Evolutionary conservation across 192 early-diverging fungal genomes (phyloP).

Genomic region (Pilobolus umbonatus): DNA sequence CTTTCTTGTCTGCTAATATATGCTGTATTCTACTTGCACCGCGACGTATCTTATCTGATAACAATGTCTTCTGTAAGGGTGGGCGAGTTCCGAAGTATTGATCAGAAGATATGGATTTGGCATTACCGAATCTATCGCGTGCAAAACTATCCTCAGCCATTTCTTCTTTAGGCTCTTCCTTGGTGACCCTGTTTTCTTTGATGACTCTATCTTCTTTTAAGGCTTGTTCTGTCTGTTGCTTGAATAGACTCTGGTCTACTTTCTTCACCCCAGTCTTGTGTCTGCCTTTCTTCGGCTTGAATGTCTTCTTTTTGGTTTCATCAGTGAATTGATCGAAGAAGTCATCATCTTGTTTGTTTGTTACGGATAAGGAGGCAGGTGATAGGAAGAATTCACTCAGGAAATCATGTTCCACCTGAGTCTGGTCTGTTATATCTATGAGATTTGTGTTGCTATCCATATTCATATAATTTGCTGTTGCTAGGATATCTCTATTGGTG

Average conservation of each 20-base stretch:
- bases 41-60: too few relatives aligned
- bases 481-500: neutral
- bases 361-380: too few relatives aligned
- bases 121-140: slow-evolving; percentile 73
- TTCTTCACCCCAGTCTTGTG: neutral
- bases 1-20: too few relatives aligned
- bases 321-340: slow-evolving; percentile 9
- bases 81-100: slow-evolving; percentile 96
- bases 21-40: too few relatives aligned
- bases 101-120: slow-evolving; percentile 88
- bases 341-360: too few relatives aligned
- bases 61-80: too few relatives aligned
- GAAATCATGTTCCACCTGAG: too few relatives aligned
- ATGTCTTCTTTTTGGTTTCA: neutral
- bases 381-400: too few relatives aligned
- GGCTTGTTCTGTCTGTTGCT: slow-evolving; percentile 4
- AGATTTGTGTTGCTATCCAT: too few relatives aligned
- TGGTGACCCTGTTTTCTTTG: neutral
- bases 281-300: neutral
- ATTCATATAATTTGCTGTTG: neutral
- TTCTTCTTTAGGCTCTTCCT: neutral
- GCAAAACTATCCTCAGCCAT: slow-evolving; percentile 29
- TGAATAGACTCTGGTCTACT: slow-evolving; percentile 7
- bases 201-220: neutral
- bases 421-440: too few relatives aligned